Conservation (phyloP, 1,284 basidiomycete genomes). For the Wallemia mellicola region DNA sequence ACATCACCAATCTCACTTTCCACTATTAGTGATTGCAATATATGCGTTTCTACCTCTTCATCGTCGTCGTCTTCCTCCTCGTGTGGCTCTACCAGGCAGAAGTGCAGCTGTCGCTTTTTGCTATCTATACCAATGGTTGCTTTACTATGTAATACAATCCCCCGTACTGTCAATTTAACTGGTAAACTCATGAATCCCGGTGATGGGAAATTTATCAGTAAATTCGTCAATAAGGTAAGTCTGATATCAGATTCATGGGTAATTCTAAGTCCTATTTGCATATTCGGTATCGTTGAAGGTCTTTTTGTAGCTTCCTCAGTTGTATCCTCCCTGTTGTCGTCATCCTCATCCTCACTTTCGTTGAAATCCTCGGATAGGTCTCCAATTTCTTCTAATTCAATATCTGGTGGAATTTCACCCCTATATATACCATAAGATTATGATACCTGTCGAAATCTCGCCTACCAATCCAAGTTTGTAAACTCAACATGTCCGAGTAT, state of each 20-base stretch:
- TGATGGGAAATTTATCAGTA: conserved; percentile 86
- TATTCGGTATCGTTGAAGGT: conserved; percentile 11
- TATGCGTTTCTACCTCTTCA: conserved; percentile 19
- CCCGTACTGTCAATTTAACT: conserved; percentile 64
- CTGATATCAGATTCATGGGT: conserved; percentile 18
- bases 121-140: conserved; percentile 75
- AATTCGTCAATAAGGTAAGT: conserved; percentile 52
- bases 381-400: background rate
- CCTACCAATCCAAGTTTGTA: background rate
- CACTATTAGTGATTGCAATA: conserved; percentile 73
- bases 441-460: background rate
- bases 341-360: background rate
- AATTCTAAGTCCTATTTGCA: conserved; percentile 19
- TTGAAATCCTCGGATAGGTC: background rate
- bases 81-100: conserved; percentile 42
- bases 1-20: conserved; percentile 89
- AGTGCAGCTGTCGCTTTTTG: conserved; percentile 38
- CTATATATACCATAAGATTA: background rate
- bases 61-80: conserved; percentile 26
- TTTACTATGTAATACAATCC: conserved; percentile 58
- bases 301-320: background rate
- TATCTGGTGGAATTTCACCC: background rate
- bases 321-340: background rate
- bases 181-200: conserved; percentile 86
- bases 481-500: background rate